A percentile compares a stretch with the other conserved stretches of the same genome.
These are phyloP conservation scores for Eutrema salsugineum DNA, from an alignment of 441 rosid genomes.

Conservation along the genomic window DNA sequence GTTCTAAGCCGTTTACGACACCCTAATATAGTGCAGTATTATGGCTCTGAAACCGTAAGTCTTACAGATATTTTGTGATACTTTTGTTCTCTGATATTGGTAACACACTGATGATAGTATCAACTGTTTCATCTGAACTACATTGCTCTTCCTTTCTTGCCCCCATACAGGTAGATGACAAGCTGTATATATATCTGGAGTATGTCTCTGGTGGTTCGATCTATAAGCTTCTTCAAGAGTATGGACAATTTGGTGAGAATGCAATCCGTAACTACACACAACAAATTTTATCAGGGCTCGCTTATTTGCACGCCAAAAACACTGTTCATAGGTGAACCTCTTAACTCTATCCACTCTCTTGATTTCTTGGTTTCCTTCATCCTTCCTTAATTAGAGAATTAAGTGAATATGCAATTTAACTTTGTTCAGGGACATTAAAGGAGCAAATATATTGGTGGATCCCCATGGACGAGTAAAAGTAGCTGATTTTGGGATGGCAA, in stretches of 20 bases:
- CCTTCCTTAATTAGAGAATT: neutral
- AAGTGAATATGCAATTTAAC: neutral
- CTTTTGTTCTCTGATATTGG: neutral
- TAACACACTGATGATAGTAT: neutral
- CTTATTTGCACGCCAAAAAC: conserved; percentile 76
- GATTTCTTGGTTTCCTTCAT: neutral
- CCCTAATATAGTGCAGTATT: conserved; percentile 93
- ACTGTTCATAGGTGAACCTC: conserved; percentile 85
- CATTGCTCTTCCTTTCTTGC: conserved; percentile 2
- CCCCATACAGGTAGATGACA: conserved; percentile 71
- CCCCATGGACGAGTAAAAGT: conserved; percentile 92
- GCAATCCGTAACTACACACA: conserved; percentile 94
- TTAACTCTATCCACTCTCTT: neutral
- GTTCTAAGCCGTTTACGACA: conserved; percentile 75
- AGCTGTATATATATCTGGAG: conserved; percentile 88
- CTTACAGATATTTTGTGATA: neutral
- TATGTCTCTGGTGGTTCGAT: conserved; percentile 98
- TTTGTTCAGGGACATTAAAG: conserved; percentile 86
- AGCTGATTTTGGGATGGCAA: conserved; percentile 99
- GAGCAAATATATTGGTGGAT: conserved; percentile 95
- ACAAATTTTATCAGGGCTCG: conserved; percentile 92
- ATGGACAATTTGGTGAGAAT: conserved; percentile 80
- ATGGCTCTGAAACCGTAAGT: conserved; percentile 91
- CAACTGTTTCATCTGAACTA: conserved; percentile 5
- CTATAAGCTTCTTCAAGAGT: conserved; percentile 92